Percentiles rank a stretch among this genome's conserved stretches.
These are phyloP conservation scores for Arbutus unedo DNA, from an alignment of 148 eudicot species.

Conservation along the genomic window DNA sequence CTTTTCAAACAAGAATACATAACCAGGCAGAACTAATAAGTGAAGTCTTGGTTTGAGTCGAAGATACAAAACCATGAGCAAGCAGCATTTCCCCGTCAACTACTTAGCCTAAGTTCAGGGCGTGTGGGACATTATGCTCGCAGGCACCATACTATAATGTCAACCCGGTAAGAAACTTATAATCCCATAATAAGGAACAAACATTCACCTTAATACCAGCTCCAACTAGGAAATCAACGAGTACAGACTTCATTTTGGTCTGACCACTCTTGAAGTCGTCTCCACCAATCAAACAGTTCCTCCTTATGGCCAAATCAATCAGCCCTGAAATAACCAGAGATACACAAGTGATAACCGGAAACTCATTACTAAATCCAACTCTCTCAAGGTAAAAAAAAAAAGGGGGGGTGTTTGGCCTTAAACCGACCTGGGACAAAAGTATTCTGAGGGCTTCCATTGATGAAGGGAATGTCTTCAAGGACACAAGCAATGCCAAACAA, in stretches of 20 bases:
- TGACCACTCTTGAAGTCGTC: constrained; percentile 99
- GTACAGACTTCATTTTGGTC: constrained; percentile 96
- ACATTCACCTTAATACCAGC: constrained; percentile 87
- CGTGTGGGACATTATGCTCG: too few relatives aligned
- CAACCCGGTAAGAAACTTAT: background rate
- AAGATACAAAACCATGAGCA: background rate
- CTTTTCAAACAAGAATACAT: background rate
- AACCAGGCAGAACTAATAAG: too few relatives aligned
- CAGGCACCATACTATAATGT: too few relatives aligned
- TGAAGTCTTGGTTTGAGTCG: background rate
- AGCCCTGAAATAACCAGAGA: constrained; percentile 37
- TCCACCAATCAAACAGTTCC: constrained; percentile 90
- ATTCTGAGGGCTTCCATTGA: constrained; percentile 99
- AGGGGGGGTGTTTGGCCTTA: background rate
- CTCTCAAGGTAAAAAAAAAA: background rate
- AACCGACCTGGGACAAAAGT: constrained; percentile 83
- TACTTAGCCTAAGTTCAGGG: too few relatives aligned
- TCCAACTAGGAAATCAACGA: constrained; percentile 98
- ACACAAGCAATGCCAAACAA: constrained; percentile 85
- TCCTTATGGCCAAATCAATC: constrained; percentile 80
- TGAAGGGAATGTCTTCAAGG: constrained; percentile 81
- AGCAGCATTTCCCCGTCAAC: background rate
- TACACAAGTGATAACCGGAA: background rate
- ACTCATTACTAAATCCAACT: background rate
- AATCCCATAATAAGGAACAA: background rate